Evolutionary conservation across 495 filamentous ascomycete genomes (phyloP).

Genomic region (Recurvomyces mirabilis): DNA sequence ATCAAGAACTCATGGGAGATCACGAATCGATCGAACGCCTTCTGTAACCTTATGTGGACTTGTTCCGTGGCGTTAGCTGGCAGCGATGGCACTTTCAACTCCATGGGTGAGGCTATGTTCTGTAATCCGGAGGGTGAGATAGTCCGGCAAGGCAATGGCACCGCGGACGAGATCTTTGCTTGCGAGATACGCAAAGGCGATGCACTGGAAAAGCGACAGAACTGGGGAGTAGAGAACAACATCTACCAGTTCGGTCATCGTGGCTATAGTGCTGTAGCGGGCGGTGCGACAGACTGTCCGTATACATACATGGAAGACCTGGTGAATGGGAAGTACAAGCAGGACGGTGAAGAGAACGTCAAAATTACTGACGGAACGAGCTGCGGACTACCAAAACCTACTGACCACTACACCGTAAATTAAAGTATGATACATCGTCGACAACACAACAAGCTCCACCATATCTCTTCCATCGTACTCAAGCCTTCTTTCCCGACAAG

Average conservation of each 20-base stretch:
- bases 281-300: constrained; percentile 16
- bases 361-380: constrained; percentile 12
- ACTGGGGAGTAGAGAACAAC: constrained; percentile 21
- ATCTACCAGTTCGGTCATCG: constrained; percentile 18
- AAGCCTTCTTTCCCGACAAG: background rate
- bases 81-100: constrained; percentile 16
- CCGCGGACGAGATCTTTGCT: constrained; percentile 14
- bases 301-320: constrained; percentile 21
- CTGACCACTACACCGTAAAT: constrained; percentile 1
- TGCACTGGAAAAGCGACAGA: constrained; percentile 5
- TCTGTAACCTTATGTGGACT: constrained; percentile 19
- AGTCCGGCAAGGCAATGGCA: constrained; percentile 10
- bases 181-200: constrained; percentile 17
- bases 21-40: constrained; percentile 17
- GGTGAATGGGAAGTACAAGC: constrained; percentile 14
- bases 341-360: constrained; percentile 14
- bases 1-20: constrained; percentile 20
- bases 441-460: background rate
- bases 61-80: constrained; percentile 16
- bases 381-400: constrained; percentile 9
- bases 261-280: constrained; percentile 14
- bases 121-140: constrained; percentile 15
- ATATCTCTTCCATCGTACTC: background rate
- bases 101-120: constrained; percentile 21
- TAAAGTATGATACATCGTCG: background rate